Evolutionary conservation across 192 early-diverging fungal species (phyloP).

Genomic region (Coemansia sp.): DNA sequence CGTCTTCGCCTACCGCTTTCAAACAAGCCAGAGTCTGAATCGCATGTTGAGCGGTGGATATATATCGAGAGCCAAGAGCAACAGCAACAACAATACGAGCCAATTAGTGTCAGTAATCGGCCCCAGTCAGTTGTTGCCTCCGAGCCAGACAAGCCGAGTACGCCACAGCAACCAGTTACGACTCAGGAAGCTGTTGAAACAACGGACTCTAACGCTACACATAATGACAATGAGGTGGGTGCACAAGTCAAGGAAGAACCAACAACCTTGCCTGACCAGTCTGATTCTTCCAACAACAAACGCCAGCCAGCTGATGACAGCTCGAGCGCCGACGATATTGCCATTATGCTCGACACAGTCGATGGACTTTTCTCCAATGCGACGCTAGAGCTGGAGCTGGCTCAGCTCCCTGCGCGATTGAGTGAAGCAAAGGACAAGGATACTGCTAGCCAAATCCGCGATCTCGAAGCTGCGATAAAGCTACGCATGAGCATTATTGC

Average conservation of each 20-base stretch:
- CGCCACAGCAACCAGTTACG: not conserved
- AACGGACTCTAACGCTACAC: not conserved
- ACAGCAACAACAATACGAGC: not conserved
- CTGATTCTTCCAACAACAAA: not conserved
- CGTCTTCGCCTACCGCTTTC: constrained; percentile 42
- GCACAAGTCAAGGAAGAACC: not conserved
- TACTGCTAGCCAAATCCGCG: constrained; percentile 15
- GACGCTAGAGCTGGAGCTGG: constrained; percentile 46
- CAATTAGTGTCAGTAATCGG: not conserved
- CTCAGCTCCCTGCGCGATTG: constrained; percentile 38
- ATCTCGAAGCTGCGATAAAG: constrained; percentile 41
- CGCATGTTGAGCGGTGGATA: constrained; percentile 41
- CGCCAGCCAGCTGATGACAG: not conserved
- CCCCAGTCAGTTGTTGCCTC: not conserved
- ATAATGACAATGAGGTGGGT: not conserved
- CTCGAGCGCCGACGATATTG: constrained; percentile 23
- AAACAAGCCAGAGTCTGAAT: constrained; percentile 31
- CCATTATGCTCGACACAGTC: constrained; percentile 28
- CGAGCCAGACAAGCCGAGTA: not conserved
- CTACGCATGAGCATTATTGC: constrained; percentile 51
- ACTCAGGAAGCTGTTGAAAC: not conserved
- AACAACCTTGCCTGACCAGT: not conserved
- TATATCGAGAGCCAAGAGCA: constrained; percentile 19
- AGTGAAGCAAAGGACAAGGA: constrained; percentile 9
- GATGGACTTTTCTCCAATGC: constrained; percentile 45